phyloP scores from a whole-genome alignment of 2,329 filamentous ascomycete species.

The Phialocephala subalpina region DNA sequence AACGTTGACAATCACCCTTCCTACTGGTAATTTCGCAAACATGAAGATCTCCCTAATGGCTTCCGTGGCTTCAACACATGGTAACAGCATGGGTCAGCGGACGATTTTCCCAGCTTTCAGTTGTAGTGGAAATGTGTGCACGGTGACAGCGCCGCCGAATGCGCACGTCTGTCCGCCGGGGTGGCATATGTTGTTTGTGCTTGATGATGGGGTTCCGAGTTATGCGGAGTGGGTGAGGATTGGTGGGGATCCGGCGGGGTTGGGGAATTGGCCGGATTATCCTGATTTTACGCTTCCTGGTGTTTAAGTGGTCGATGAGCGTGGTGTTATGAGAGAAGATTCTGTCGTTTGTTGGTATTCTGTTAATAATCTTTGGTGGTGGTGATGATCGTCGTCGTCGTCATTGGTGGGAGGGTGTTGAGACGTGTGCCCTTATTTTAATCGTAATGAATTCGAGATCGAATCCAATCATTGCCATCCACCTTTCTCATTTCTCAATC shows the following conservation, averaged over 20 bases:
- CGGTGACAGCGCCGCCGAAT: conserved; percentile 63
- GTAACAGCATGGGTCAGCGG: conserved; percentile 73
- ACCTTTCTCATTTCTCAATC: neutral
- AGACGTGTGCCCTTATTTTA: neutral
- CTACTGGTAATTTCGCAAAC: conserved; percentile 24
- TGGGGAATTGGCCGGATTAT: conserved; percentile 67
- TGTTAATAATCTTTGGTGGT: neutral
- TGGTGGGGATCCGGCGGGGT: conserved; percentile 66
- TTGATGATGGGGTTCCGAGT: conserved; percentile 68
- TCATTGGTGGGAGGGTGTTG: neutral
- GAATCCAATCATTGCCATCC: neutral
- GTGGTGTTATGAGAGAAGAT: too few relatives aligned
- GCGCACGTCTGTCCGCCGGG: conserved; percentile 65
- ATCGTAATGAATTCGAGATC: neutral
- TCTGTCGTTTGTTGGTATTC: too few relatives aligned
- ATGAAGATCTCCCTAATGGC: conserved; percentile 41
- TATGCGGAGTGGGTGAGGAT: conserved; percentile 70
- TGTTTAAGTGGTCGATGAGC: neutral
- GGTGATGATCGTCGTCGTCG: neutral
- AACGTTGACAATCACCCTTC: conserved; percentile 18
- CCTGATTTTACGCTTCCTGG: conserved; percentile 28
- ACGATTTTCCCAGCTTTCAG: conserved; percentile 65
- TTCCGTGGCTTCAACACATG: conserved; percentile 61
- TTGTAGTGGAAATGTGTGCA: conserved; percentile 50
- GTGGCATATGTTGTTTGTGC: conserved; percentile 70